A percentile compares a stretch with the other conserved stretches of the same genome.
Evolutionary conservation across 1,139 yeast species (phyloP).

Genomic region (Blastobotrys buckinghamii): DNA sequence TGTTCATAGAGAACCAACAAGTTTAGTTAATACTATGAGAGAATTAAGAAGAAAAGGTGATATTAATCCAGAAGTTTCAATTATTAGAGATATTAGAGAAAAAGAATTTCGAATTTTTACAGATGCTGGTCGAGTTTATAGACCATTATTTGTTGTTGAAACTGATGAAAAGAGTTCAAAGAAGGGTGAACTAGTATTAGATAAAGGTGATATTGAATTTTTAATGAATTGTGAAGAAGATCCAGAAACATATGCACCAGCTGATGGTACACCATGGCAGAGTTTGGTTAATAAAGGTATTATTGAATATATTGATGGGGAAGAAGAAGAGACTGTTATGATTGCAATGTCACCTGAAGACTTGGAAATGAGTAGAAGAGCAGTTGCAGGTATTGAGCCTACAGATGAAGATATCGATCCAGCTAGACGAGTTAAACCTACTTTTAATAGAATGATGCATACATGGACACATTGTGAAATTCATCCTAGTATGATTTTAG

Average conservation of each 20-base stretch:
- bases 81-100: conserved; percentile 94
- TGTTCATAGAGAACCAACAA: conserved; percentile 93
- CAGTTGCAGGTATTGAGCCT: conserved; percentile 41
- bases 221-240: conserved; percentile 49
- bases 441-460: conserved; percentile 57
- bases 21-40: conserved; percentile 84
- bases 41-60: conserved; percentile 93
- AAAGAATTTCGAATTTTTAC: conserved; percentile 93
- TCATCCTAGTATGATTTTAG: conserved; percentile 97
- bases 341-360: conserved; percentile 99
- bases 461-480: conserved; percentile 98
- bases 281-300: conserved; percentile 79
- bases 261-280: conserved; percentile 67
- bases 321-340: conserved; percentile 96
- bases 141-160: conserved; percentile 90
- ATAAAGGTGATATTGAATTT: conserved; percentile 74
- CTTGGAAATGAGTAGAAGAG: conserved; percentile 60
- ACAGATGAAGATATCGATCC: conserved; percentile 56
- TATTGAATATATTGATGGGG: conserved; percentile 93
- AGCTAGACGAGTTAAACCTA: conserved; percentile 81
- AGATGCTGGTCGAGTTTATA: conserved; percentile 97
- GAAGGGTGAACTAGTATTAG: conserved; percentile 73
- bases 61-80: conserved; percentile 92
- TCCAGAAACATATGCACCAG: conserved; percentile 34
- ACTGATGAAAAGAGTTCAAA: conserved; percentile 66